Evolutionary conservation across 176 grass and related monocot genomes (phyloP).

Genomic region (Avena sativa): DNA sequence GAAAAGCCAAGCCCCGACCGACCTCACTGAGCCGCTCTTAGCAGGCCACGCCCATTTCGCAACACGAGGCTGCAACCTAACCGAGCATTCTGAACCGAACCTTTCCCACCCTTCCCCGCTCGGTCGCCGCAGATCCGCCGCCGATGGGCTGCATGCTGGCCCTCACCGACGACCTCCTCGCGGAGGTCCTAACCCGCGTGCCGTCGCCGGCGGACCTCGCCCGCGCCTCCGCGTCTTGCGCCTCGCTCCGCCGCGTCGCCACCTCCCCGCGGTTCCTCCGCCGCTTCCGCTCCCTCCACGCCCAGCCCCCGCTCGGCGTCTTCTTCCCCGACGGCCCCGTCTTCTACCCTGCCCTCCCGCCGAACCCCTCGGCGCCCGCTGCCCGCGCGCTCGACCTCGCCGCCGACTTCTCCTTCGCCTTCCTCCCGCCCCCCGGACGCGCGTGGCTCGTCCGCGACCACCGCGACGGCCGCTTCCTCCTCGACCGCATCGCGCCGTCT

Average conservation of each 20-base stretch:
- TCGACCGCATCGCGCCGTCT: constrained; percentile 31
- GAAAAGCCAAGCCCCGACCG: background rate
- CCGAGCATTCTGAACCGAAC: background rate
- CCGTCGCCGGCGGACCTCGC: constrained; percentile 12
- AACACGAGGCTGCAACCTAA: background rate
- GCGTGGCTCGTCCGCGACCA: constrained; percentile 51
- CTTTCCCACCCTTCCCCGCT: background rate
- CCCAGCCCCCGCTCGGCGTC: background rate
- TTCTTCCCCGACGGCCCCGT: constrained; percentile 20
- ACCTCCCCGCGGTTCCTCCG: background rate
- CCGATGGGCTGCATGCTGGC: constrained; percentile 18
- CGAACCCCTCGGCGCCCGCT: background rate
- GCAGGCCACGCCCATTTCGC: background rate
- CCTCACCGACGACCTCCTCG: constrained; percentile 36
- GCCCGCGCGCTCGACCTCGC: constrained; percentile 18
- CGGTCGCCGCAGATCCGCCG: constrained; percentile 24
- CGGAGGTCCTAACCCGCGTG: constrained; percentile 40
- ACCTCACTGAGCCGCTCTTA: background rate
- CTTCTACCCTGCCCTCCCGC: constrained; percentile 26
- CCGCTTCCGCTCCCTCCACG: too few relatives aligned
- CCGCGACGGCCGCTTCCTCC: constrained; percentile 41
- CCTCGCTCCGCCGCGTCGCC: constrained; percentile 36
- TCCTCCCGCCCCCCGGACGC: constrained; percentile 25
- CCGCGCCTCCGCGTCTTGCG: constrained; percentile 27
- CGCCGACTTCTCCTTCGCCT: constrained; percentile 44